A percentile compares a stretch with the other conserved stretches of the same genome.
Evolutionary conservation across 768 basidiomycete genomes (phyloP).

Genomic region (Pleurotus cornucopiae): DNA sequence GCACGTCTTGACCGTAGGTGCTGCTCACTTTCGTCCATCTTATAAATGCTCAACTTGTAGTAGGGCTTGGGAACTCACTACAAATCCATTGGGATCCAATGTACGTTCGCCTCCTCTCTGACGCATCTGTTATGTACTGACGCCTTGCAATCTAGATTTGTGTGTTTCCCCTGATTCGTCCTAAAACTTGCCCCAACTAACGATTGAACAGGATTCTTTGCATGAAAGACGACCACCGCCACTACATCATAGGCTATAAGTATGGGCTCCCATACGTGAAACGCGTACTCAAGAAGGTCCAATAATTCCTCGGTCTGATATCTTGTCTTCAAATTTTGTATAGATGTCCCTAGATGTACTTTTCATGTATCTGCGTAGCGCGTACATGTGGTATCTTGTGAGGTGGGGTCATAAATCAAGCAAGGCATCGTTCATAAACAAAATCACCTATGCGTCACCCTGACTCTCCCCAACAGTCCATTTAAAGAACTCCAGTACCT

Average conservation of each 20-base stretch:
- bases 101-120: constrained; percentile 24
- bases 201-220: constrained; percentile 43
- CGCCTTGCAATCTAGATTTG: constrained; percentile 30
- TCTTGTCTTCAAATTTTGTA: background rate
- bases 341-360: background rate
- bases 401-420: background rate
- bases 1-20: constrained; percentile 61
- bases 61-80: constrained; percentile 49
- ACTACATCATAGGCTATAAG: constrained; percentile 37
- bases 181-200: constrained; percentile 19
- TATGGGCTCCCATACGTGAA: constrained; percentile 47
- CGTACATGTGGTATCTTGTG: constrained; percentile 7
- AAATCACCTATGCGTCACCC: too few relatives aligned
- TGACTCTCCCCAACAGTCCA: constrained; percentile 53
- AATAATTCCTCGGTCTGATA: background rate
- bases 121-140: constrained; percentile 1
- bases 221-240: constrained; percentile 53
- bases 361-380: constrained; percentile 1
- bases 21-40: background rate
- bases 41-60: background rate
- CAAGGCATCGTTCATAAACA: too few relatives aligned
- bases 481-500: constrained; percentile 52
- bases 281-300: constrained; percentile 16
- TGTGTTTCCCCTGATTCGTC: constrained; percentile 20
- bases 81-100: constrained; percentile 50